Base-by-base conservation (phyloP, 495 filamentous ascomycete species). In the Talaromyces nanjingensis region DNA sequence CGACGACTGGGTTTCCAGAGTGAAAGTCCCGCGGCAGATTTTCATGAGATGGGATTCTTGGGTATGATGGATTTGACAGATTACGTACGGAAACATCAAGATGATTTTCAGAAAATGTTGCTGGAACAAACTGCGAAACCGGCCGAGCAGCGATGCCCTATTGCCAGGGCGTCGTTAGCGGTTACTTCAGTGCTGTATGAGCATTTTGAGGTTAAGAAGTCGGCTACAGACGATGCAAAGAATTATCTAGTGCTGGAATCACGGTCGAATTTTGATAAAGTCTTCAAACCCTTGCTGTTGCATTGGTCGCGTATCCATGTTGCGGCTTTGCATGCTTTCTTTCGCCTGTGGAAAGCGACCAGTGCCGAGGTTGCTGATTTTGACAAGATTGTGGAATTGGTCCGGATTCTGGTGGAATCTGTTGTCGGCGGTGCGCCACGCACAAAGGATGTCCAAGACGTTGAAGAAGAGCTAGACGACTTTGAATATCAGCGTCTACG, bases 51-150 rank as follows among this genome's bases (percentile, higher is more conserved):
- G 18, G 94, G 94, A 2, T 98, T 93, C 71, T 74, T 99, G 49
- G 94, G 96, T 22, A 91, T 99, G 87, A 96, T 98, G 92, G 94
- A 99, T 73, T 71, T 98, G 69, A 92, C 91, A 6, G 92, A 98
- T 73, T 99, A 90, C 72, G 90, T 96, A 57, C 83, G 88, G 67
- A 96, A 90, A 70, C 86, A 96, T 66, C 91, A 96, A 70, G 92
- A 97, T 71, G 86, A 86, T 37, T 98, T 94, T 67, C 93, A 96
- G 69, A 96, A 93, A 74, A 76, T 93, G 66, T 81, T 99, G 39
- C 77, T 97, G 25, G 94, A 99, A 73, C 93, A 99, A 74, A 90
- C 91, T 5, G 86, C 87, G 12, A 86, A 86, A 70, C 83, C 89
- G 6, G 61, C 82, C 8, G 78, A 85, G 60, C 86, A 91, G 66